Base-by-base conservation (phyloP, 345 rosid species). In the Eucalyptus marginata region DNA sequence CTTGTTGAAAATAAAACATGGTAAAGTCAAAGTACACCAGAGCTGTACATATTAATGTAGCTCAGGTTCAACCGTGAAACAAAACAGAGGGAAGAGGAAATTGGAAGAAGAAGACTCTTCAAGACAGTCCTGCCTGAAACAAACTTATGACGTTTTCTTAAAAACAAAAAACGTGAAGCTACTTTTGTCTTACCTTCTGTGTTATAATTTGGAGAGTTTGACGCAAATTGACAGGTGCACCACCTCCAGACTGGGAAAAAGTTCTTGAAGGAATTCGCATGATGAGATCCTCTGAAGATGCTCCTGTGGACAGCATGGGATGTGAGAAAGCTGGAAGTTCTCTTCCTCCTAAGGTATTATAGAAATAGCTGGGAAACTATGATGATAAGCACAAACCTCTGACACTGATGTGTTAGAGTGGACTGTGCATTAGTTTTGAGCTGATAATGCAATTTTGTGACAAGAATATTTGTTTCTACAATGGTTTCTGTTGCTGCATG, bases 221-320 rank as follows among this genome's bases (percentile, higher is more conserved):
- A 56, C 27, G 33, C 27, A 46, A 51, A n/a, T 46, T 87, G 86
- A 86, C 54, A 94, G 97, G 90, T 87, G 92, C 91, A 88, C 88
- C 93, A 80, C 96, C 97, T 58, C 88, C 88, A 89, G 91, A 95
- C 86, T 95, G 96, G 97, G 93, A 95, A 88, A 93, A 88, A 86
- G 95, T 95, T 88, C 95, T 95, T 54, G 92, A 93, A 88, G 97
- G 96, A 85, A 95, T 95, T 85, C 94, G 91, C 86, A 91, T 88
- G 91, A 95, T 95, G 95, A 93, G 97, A 90, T 93, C 96, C 33
- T 91, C 93, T 24, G 96, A 93, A 91, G 94, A 93, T 89, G 97
- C 97, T 50, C 97, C 97, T 24, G 96, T 95, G 27, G 96, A 95
- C 89, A 93, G 95, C 87, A 94, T 94, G 97, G 96, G 97, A 89